Base-by-base conservation (phyloP, 768 basidiomycete genomes). In the Trametes elegans region DNA sequence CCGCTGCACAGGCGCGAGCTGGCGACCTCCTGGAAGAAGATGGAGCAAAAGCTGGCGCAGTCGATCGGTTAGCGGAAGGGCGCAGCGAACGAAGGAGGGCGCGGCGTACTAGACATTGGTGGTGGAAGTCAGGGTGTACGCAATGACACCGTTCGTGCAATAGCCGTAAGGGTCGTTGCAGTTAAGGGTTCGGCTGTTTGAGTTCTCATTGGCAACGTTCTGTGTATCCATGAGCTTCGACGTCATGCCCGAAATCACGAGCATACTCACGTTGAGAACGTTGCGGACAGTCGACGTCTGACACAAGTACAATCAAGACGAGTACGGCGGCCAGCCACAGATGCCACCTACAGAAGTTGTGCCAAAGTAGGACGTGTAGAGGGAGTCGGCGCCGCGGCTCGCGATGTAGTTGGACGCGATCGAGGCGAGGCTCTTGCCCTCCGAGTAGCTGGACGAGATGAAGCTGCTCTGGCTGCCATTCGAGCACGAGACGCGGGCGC, bases 11-110 rank as follows among this genome's bases (percentile, higher is more conserved):
- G 72, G 39, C 55, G 63, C 36, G 64, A 46, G 28, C 65, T 67
- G 8, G 75, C 28, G 16, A 77, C 74, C 62, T 79, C 73, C 53
- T 72, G 71, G 71, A 75, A 79, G 73, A 79, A 78, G 59, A 75
- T 67, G 59, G 62, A 65, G 69, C 77, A 79, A 67, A 61, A 77
- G 69, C 58, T 59, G 48, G 36, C 7, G 9, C 11, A 18, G 40
- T 4, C 28, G 29, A 13, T 5, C 13, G 3, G 4, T n/a, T 6
- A 42, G 31, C 35, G 35, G 5, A 9, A 7, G n/a, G 4, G 10
- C 16, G 7, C 3, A 1, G 19, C 11, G n/a, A 21, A 19, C 3
- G 42, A 11, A 34, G 16, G 5, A n/a, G 13, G 21, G 24, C 4
- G 43, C 3, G 23, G 32, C 53, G 18, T 38, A 59, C 58, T 77